These are phyloP conservation scores for Aphanomyces stellatus DNA, from an alignment of 352 stramenopile species.

Conservation along the genomic window DNA sequence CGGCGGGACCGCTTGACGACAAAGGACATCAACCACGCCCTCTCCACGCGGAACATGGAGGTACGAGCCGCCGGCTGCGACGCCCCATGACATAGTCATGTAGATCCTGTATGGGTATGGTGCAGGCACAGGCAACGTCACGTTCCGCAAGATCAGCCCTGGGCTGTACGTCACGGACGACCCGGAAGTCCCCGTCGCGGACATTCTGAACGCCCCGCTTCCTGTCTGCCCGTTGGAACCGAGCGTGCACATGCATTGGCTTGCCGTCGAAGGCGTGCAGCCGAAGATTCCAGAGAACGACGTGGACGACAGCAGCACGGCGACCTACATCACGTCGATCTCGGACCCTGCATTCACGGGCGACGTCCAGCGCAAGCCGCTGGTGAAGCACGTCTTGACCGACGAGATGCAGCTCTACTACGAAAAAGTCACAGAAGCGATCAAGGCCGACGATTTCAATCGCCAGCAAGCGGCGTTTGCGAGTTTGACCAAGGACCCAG, in stretches of 20 bases:
- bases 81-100: not conserved
- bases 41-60: slow-evolving; percentile 66
- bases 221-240: slow-evolving; percentile 63
- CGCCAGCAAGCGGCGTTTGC: slow-evolving; percentile 67
- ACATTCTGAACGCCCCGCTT: slow-evolving; percentile 68
- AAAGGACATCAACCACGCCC: slow-evolving; percentile 66
- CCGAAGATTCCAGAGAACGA: slow-evolving; percentile 79
- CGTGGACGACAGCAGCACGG: slow-evolving; percentile 48
- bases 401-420: slow-evolving; percentile 88
- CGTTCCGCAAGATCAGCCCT: slow-evolving; percentile 33
- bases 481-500: slow-evolving; percentile 71
- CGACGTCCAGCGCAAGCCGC: slow-evolving; percentile 47
- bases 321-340: slow-evolving; percentile 56
- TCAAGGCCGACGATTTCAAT: slow-evolving; percentile 62
- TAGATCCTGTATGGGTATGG: slow-evolving; percentile 71
- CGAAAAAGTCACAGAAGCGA: slow-evolving; percentile 57
- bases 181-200: slow-evolving; percentile 54
- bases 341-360: slow-evolving; percentile 67
- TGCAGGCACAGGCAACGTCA: slow-evolving; percentile 28
- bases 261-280: slow-evolving; percentile 76
- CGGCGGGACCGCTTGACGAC: slow-evolving; percentile 48
- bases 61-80: too few species aligned
- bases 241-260: slow-evolving; percentile 69
- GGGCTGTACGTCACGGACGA: slow-evolving; percentile 64
- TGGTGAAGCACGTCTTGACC: slow-evolving; percentile 68